Evolutionary conservation across 2,329 filamentous ascomycete species (phyloP), one percentile per base, ranked within the genome.

Genomic region (Xylariaceae sp.): DNA sequence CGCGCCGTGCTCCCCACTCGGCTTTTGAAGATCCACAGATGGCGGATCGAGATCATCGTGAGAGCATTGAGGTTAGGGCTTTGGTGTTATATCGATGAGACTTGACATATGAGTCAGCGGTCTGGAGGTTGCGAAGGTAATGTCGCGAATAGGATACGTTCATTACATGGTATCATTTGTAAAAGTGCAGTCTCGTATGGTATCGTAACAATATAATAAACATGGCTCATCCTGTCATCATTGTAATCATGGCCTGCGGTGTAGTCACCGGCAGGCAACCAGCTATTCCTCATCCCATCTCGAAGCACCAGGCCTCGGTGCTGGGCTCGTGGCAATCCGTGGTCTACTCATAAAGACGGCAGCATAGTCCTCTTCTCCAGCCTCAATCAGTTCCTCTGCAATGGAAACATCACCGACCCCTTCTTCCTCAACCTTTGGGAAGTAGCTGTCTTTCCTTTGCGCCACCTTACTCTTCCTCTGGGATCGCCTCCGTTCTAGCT

Each of bases 301-400:
- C 52, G 67, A 28, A 7, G 22, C 72, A 6, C 66, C 70, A 2
- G 80, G 80, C 50, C 75, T 80, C 9, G 75, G 73, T 2, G 84
- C 67, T 1, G 91, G 90, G 67, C 90, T 96, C 11, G 82, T 82
- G 58, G 86, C 86, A 59, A 97, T 83, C 69, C 85, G 88, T 0
- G 92, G 92, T 58, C 92, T 73, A 57, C 89, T 92, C 71, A 86
- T 89, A 68, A 97, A 97, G 1, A 96, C 86, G 22, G 86, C 87
- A 53, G 95, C 90, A 44, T 66, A 64, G 46, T 66, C 64, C 59
- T 90, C 85, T 49, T 86, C 79, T 14, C 78, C 78, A 28, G 61
- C 69, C 40, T 72, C 70, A 51, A 96, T 84, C 39, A 96, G 71
- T 57, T 86, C 81, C 63, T 93, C 70, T 7, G 54, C 51, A n/a